phyloP scores from a whole-genome alignment of 2,329 filamentous ascomycete genomes.

The Phyllosticta paracitricarpa region DNA sequence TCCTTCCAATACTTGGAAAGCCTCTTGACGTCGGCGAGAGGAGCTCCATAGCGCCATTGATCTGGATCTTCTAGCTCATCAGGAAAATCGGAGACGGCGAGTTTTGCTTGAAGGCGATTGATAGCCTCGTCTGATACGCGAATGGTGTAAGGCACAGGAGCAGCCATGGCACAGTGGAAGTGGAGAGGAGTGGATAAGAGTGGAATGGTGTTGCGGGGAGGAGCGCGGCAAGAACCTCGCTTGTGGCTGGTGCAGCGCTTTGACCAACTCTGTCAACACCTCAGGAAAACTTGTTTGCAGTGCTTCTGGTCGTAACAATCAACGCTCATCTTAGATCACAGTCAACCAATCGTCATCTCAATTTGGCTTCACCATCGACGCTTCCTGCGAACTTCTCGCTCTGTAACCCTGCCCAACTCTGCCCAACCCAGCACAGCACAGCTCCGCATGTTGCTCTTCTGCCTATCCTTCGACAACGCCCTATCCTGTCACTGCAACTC shows the following conservation, averaged over 20 bases:
- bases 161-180: background rate
- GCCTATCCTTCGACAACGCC: background rate
- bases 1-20: slow-evolving; percentile 49
- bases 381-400: too few relatives aligned
- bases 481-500: background rate
- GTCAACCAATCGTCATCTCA: too few relatives aligned
- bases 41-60: slow-evolving; percentile 51
- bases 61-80: slow-evolving; percentile 38
- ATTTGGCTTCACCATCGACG: too few relatives aligned
- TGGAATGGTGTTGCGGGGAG: background rate
- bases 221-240: background rate
- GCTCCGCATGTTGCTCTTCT: background rate
- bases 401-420: too few relatives aligned
- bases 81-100: slow-evolving; percentile 45
- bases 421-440: too few relatives aligned
- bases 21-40: slow-evolving; percentile 49
- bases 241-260: background rate
- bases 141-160: slow-evolving; percentile 28
- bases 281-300: background rate
- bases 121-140: slow-evolving; percentile 43
- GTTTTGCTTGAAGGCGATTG: slow-evolving; percentile 45
- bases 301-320: background rate
- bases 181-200: background rate
- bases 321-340: too few relatives aligned
- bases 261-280: background rate